phyloP scores from a whole-genome alignment of 768 basidiomycete species.

The Mycena rosella region DNA sequence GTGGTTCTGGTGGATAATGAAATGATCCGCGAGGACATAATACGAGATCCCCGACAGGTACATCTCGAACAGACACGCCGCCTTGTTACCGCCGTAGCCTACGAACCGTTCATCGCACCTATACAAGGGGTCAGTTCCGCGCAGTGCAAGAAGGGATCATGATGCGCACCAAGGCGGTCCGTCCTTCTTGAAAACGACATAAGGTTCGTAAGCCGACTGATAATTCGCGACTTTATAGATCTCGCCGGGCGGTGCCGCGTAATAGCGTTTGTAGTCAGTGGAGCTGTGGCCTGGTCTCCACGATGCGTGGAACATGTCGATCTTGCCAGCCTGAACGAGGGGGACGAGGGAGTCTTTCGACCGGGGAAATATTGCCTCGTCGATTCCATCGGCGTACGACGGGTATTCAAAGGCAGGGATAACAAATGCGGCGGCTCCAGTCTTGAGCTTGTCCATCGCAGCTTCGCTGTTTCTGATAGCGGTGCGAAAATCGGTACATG shows the following conservation, averaged over 20 bases:
- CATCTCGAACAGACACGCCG: constrained; percentile 93
- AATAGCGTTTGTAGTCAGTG: constrained; percentile 81
- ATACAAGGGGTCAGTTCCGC: constrained; percentile 22
- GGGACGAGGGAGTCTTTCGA: constrained; percentile 73
- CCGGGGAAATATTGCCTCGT: constrained; percentile 71
- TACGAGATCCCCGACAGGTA: constrained; percentile 88
- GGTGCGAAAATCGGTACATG: constrained; percentile 84
- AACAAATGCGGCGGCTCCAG: constrained; percentile 79
- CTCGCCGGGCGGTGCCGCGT: constrained; percentile 69
- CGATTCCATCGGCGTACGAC: constrained; percentile 71
- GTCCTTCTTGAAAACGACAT: constrained; percentile 84
- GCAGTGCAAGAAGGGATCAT: background rate
- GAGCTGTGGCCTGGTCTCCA: constrained; percentile 87
- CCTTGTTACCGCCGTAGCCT: constrained; percentile 94
- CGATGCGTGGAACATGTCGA: constrained; percentile 82
- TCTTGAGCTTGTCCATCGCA: constrained; percentile 62
- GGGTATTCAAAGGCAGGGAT: constrained; percentile 89
- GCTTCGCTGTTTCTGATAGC: constrained; percentile 61
- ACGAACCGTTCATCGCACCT: constrained; percentile 95
- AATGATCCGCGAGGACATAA: constrained; percentile 89
- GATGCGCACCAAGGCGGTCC: constrained; percentile 75
- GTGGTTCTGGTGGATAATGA: constrained; percentile 90
- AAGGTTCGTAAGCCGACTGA: constrained; percentile 90
- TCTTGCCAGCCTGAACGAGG: constrained; percentile 65
- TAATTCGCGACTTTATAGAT: constrained; percentile 84